Evolutionary conservation across 805 yeast genomes (phyloP).

Genomic region (Zygoascus biomembranicola): DNA sequence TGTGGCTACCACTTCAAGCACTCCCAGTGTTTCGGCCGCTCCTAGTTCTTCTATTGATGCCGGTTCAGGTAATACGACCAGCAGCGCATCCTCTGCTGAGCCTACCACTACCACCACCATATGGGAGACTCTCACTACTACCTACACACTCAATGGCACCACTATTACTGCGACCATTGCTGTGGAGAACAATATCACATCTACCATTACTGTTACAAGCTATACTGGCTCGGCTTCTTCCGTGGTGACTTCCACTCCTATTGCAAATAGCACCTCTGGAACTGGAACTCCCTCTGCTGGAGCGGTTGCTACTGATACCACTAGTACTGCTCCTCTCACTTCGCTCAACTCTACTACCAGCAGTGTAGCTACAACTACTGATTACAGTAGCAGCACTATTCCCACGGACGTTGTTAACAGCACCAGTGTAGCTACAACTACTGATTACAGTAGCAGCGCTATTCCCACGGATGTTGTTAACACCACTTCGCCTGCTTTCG

Average conservation of each 20-base stretch:
- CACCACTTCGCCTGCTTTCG: neutral
- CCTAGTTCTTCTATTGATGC: neutral
- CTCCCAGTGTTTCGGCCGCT: neutral
- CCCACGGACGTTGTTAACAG: no score
- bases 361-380: no score
- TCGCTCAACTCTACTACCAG: neutral
- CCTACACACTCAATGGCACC: neutral
- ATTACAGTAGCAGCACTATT: no score
- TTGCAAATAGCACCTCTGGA: neutral
- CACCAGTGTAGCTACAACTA: no score
- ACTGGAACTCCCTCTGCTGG: neutral
- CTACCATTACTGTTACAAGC: neutral
- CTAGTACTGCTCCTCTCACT: neutral
- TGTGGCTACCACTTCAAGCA: neutral
- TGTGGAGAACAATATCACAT: neutral
- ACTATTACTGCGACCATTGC: neutral
- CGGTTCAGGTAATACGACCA: neutral
- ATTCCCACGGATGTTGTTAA: no score
- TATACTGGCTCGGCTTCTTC: neutral
- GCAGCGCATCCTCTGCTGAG: neutral
- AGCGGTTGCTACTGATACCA: neutral
- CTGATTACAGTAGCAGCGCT: no score
- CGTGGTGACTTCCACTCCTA: neutral
- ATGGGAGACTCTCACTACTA: neutral
- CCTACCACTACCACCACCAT: constrained; percentile 3